These are phyloP conservation scores for Obba rivulosa DNA, from an alignment of 768 basidiomycete genomes.

Conservation along the genomic window DNA sequence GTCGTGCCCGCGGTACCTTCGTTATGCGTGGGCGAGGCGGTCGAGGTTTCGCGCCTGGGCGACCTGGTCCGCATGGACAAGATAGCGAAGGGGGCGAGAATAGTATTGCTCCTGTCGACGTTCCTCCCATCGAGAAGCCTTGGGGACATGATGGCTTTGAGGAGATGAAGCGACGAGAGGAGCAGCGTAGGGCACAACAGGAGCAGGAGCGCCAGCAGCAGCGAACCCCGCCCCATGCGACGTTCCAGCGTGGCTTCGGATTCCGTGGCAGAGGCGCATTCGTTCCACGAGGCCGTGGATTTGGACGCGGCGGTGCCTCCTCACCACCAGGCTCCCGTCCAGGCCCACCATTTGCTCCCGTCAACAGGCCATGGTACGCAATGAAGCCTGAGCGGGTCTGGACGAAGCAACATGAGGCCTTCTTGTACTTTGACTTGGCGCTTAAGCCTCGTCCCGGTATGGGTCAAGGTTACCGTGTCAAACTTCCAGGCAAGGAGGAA, in stretches of 20 bases:
- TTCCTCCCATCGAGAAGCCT: conserved; percentile 58
- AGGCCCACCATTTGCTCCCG: conserved; percentile 11
- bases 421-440: conserved; percentile 59
- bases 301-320: conserved; percentile 22
- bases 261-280: conserved; percentile 42
- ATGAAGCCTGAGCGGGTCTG: conserved; percentile 77
- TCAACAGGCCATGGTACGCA: conserved; percentile 53
- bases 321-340: conserved; percentile 30
- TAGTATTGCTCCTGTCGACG: conserved; percentile 18
- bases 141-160: conserved; percentile 90
- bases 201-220: conserved; percentile 33
- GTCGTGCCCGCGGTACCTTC: conserved; percentile 50
- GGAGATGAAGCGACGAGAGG: conserved; percentile 76
- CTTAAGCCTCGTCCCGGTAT: conserved; percentile 56
- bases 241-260: conserved; percentile 27
- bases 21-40: conserved; percentile 53
- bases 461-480: conserved; percentile 52
- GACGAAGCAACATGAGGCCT: conserved; percentile 79
- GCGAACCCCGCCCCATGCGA: conserved; percentile 7
- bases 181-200: conserved; percentile 35
- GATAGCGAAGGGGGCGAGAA: conserved; percentile 12
- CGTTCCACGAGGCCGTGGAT: conserved; percentile 35
- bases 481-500: conserved; percentile 46
- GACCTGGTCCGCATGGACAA: conserved; percentile 5
- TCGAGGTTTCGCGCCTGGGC: conserved; percentile 34